A percentile compares a stretch with the other conserved stretches of the same genome.
These are phyloP conservation scores for Coniferiporia weirii DNA, from an alignment of 1,284 basidiomycete species.

Conservation along the genomic window DNA sequence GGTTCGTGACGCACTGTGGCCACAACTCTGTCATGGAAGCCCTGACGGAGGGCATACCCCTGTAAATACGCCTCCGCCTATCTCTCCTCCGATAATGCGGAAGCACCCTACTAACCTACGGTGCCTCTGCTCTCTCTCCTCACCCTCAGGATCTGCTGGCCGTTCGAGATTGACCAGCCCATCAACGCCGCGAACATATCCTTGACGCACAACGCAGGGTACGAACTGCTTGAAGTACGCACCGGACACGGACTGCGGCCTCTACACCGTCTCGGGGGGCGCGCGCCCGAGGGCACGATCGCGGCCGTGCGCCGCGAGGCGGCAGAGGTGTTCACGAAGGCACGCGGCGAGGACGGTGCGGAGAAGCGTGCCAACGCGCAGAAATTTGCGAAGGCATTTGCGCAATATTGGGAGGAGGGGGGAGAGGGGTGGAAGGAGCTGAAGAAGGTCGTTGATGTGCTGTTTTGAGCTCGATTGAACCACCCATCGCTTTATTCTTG, in stretches of 20 bases:
- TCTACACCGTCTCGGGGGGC: constrained; percentile 13
- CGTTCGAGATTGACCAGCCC: constrained; percentile 24
- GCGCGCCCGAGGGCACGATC: constrained; percentile 7
- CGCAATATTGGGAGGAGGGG: constrained; percentile 1
- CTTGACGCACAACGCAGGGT: constrained; percentile 23
- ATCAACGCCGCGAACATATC: constrained; percentile 24
- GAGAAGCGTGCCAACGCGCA: constrained; percentile 10
- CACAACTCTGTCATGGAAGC: constrained; percentile 20
- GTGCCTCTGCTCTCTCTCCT: not conserved
- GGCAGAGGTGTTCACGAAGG: constrained; percentile 5
- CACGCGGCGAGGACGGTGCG: constrained; percentile 7
- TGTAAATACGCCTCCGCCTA: constrained; percentile 13
- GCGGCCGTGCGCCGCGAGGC: constrained; percentile 8
- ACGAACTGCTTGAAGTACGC: constrained; percentile 28
- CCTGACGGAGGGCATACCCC: constrained; percentile 16
- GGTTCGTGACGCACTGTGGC: constrained; percentile 20
- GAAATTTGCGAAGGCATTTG: not conserved
- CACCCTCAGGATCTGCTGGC: constrained; percentile 26
- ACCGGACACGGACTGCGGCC: constrained; percentile 23
- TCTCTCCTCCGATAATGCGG: not conserved
- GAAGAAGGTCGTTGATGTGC: not conserved
- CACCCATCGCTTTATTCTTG: no score
- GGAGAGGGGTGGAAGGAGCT: constrained; percentile 6
- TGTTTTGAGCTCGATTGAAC: not conserved
- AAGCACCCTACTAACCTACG: no score